Evolutionary conservation across 129 eudicot genomes (phyloP), one percentile per base, ranked within the genome.

Genomic region (Artemisia tridentata): DNA sequence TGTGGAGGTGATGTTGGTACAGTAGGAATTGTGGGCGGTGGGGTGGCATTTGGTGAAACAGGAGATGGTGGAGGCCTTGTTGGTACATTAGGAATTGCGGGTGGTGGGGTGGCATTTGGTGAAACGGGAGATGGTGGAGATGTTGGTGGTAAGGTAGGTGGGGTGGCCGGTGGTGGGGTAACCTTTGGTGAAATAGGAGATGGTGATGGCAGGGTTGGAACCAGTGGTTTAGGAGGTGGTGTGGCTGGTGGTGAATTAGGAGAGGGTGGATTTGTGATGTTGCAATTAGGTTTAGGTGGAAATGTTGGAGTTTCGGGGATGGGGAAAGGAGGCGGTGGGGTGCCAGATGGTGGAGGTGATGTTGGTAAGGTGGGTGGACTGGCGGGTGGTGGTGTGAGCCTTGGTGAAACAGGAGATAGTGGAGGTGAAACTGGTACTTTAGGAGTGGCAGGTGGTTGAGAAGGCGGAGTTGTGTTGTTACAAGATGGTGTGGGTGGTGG

Each of bases 181-280:
- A 7, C 5, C 8, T 4, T 25, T 11, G 67, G 67, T 63, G 31
- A 38, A 7, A 38, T 38, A 38, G 45, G 45, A 38, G 45, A 38
- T 38, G 45, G 45, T 38, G 45, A 27, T 27, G 31, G 31, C 31
- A 5, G 31, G 31, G 31, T 27, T 38, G 66, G 45, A 11, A 46
- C n/a, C 38, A 41, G 68, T 38, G 68, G 23, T 34, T 63, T 34
- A 8, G 68, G 15, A 13, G 61, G 57, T 50, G 72, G 18, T 23
- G 34, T 23, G 25, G 25, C 25, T 23, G 25, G 25, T 23, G 25
- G 31, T 27, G 31, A 27, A 27, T 27, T 27, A 27, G 31, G 31
- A 27, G 31, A 27, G 4, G 31, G 31, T 27, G 31, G 31, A 27
- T 27, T 27, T 27, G 31, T 27, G 31, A 27, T 27, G 31, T 27